Base-by-base conservation (phyloP, 768 basidiomycete genomes). In the Collybia mongolica region DNA sequence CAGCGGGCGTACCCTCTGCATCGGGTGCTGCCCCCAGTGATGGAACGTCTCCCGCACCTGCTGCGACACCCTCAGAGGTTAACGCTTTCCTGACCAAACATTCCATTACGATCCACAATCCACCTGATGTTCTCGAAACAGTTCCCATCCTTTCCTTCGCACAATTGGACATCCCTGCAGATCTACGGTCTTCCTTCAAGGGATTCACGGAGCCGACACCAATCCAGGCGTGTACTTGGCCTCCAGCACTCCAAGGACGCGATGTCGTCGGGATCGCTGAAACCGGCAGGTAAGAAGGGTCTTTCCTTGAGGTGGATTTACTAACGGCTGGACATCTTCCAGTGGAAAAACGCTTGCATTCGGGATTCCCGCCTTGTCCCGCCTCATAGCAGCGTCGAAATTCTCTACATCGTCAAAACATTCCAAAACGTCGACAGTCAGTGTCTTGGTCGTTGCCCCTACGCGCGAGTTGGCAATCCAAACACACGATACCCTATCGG, bases 281-380 rank as follows among this genome's bases (percentile, higher is more conserved):
- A 74, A 98, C 96, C 2, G 96, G 96, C 59, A 90, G 84, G 86
- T 83, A 54, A 29, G 71, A 52, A 9, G n/a, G 24, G 22, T 45
- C 17, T 20, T 6, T 24, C 50, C 19, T 20, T 52, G 18, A 44
- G 35, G 32, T 46, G 32, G 14, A 32, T 12, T 3, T 32, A 32
- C 7, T 32, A 32, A 32, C 5, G 11, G 14, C 3, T 14, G 35
- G 44, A 46, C 45, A 52, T 48, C 58, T 18, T 29, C 41, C 55
- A 92, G 91, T 61, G 97, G 97, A 12, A 99, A 99, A 73, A 99
- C 97, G 0, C 79, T 98, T 14, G 91, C 93, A 1, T 99, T 99
- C 62, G 95, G 93, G 36, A 83, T 98, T 37, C 97, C 97, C 9
- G 94, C 92, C 2, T 75, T 96, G 37, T 74, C 83, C 7, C 81